A percentile compares a stretch with the other conserved stretches of the same genome.
These are phyloP conservation scores for Guadua angustifolia DNA, from an alignment of 176 grass and related monocot genomes.

Conservation along the genomic window DNA sequence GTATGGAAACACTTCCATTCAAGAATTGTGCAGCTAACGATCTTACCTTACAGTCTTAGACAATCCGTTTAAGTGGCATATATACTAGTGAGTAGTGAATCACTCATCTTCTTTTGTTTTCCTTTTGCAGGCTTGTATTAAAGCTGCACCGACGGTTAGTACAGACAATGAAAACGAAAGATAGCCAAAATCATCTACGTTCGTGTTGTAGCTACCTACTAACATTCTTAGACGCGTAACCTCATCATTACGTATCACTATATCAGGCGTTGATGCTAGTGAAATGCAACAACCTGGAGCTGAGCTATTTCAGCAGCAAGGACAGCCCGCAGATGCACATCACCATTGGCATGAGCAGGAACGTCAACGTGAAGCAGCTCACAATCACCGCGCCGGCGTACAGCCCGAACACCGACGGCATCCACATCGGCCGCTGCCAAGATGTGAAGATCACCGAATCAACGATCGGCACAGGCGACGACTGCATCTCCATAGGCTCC, in stretches of 20 bases:
- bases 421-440: conserved; percentile 47
- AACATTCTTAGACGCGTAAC: not conserved
- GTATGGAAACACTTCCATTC: too few relatives aligned
- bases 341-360: conserved; percentile 21
- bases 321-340: conserved; percentile 63
- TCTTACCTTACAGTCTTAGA: not conserved
- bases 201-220: not conserved
- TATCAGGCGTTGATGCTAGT: conserved; percentile 31
- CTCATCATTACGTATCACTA: not conserved
- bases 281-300: conserved; percentile 25
- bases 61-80: not conserved
- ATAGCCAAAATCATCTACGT: not conserved
- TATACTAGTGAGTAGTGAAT: too few relatives aligned
- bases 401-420: conserved; percentile 74
- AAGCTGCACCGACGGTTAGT: conserved; percentile 40
- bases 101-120: not conserved
- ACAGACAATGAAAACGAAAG: not conserved
- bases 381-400: conserved; percentile 44
- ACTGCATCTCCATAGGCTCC: conserved; percentile 64
- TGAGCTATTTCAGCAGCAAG: conserved; percentile 31
- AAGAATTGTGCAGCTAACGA: not conserved
- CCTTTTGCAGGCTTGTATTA: conserved; percentile 15
- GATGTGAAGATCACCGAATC: conserved; percentile 35
- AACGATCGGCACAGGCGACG: conserved; percentile 51
- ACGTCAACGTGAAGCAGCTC: conserved; percentile 19